phyloP scores from a whole-genome alignment of 257 asterid genomes.

The Euphrasia confusa region DNA sequence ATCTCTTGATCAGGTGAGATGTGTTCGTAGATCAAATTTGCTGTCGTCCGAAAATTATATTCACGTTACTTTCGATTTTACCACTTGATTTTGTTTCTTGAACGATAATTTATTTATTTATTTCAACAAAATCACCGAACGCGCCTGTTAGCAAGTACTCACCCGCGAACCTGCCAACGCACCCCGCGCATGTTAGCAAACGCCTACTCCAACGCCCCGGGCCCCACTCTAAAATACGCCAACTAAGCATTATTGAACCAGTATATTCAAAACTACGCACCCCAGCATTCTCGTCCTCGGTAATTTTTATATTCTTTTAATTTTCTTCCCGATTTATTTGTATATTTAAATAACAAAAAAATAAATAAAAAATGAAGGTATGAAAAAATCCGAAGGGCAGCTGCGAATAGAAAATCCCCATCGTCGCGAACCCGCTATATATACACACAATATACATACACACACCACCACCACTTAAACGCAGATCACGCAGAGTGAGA shows the following conservation, averaged over 20 bases:
- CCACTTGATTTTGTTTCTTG: too few species aligned
- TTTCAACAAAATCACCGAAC: too few species aligned
- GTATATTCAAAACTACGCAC: slow-evolving; percentile 22
- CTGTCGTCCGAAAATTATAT: too few species aligned
- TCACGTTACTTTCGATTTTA: too few species aligned
- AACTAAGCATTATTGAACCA: not conserved
- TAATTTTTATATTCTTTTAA: slow-evolving; percentile 19
- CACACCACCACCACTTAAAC: slow-evolving; percentile 20
- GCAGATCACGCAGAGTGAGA: slow-evolving; percentile 21
- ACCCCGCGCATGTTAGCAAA: slow-evolving; percentile 32
- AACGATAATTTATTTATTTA: too few species aligned
- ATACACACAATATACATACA: slow-evolving; percentile 18
- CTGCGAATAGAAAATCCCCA: slow-evolving; percentile 37
- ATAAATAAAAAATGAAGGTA: not conserved
- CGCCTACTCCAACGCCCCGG: slow-evolving; percentile 25
- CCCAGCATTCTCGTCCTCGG: slow-evolving; percentile 9
- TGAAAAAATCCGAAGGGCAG: slow-evolving; percentile 34
- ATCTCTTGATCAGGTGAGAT: too few species aligned
- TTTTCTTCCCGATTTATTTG: not conserved
- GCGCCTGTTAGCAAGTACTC: too few species aligned
- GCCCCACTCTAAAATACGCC: slow-evolving; percentile 39
- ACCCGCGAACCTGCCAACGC: not conserved
- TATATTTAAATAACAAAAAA: slow-evolving; percentile 17
- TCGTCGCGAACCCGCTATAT: slow-evolving; percentile 25
- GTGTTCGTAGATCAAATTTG: too few species aligned